Base-by-base conservation (phyloP, 768 basidiomycete species). In the Pleurotus sapidus region DNA sequence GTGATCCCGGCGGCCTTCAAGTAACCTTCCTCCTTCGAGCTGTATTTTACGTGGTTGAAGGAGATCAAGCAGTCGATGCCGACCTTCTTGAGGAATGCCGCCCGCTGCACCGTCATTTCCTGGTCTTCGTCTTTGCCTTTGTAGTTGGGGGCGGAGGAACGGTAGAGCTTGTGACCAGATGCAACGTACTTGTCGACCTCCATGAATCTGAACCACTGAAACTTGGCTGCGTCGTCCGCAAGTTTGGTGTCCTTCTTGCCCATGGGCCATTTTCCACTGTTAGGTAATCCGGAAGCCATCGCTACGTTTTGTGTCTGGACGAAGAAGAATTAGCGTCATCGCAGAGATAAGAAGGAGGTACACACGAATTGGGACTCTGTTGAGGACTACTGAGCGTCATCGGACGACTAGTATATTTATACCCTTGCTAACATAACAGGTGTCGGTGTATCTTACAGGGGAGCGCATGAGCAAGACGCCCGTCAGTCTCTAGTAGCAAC, bases 21-120 rank as follows among this genome's bases (percentile, higher is more conserved):
- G 12, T 49, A 56, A 18, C 45, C 25, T 27, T 56, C 54, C 39
- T 61, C 62, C 38, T 1, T 49, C 6, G 45, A 23, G 0, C 11
- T 55, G 49, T 67, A 67, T 11, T 57, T 46, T 24, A 49, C 37
- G 17, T 60, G 46, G 39, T 67, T 67, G 53, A 60, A 62, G 43
- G 60, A 63, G 37, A 65, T 63, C 54, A 67, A 60, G 55, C 64
- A 57, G 37, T 67, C 42, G 43, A 67, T 64, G 2, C 54, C 47
- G 49, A 59, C 39, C 15, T 11, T 47, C 30, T 49, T 56, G 27
- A 67, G 60, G 51, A 54, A 54, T 4, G 51, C 51, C 9, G 51
- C 51, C 8, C 51, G 51, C 12, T n/a, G 37, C 7, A 38, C 37
- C 12, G 34, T 42, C 38, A 54, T 39, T 23, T 54, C 42, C 27